Base-by-base conservation (phyloP, 495 filamentous ascomycete species). In the Hypomontagnella monticulosa region DNA sequence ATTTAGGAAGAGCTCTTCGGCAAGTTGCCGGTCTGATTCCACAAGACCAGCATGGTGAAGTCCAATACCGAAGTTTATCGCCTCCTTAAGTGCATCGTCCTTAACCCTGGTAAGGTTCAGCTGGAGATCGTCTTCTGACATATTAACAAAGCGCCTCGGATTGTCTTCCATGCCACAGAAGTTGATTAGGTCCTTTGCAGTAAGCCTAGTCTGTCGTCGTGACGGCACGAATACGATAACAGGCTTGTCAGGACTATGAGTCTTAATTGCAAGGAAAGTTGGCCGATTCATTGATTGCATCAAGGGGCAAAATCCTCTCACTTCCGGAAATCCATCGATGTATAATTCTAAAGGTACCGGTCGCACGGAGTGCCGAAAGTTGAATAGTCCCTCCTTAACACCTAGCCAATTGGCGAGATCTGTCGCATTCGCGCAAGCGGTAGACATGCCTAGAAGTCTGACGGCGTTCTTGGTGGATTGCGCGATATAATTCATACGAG, bases 231-330 rank as follows among this genome's bases (percentile, higher is more conserved):
- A 99, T 3, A 98, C 95, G 75, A 99, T 99, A 4, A 97, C 95
- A 0, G 95, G 95, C 72, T 98, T 98, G 23, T 93, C 89, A 0
- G 95, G 95, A 8, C 92, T 97, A 75, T 99, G 96, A 9, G 87
- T 90, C 74, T 98, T 94, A 78, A 99, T 96, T 0, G 94, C 96
- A 9, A 97, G 82, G 79, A 98, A 99, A 0, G 95, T 97, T 10
- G 95, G 95, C 6, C 96, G 86, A 65, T 99, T 99, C 95, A 99
- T 99, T 0, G 91, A 94, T 76, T 97, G 93, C 95, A 99, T 99
- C 55, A 99, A 77, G 7, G 96, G 92, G 68, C 96, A 98, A 77
- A 98, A 99, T 9, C 96, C 95, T 54, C 93, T 88, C 66, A 93
- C 89, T 70, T 97, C 92, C 0, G 96, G 93, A 71, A 99, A 99